Percentiles rank a stretch among this genome's conserved stretches.
Conservation (phyloP, 257 asterid species). For the Gynochthodes officinalis region DNA sequence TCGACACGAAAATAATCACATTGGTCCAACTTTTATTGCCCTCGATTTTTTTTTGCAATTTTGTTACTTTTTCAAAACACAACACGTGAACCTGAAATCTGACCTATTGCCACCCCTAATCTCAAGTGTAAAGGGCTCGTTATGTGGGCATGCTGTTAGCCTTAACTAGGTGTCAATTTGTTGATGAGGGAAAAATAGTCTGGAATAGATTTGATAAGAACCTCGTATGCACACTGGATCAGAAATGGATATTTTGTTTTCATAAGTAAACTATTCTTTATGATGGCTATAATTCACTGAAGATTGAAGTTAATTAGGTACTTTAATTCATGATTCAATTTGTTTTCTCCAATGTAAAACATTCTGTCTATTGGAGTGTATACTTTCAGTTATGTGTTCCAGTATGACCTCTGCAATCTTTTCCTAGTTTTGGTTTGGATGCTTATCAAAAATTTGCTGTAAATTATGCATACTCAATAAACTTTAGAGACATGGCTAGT, state of each 20-base stretch:
- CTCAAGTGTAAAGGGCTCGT: not conserved
- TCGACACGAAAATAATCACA: no score
- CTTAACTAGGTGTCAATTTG: not conserved
- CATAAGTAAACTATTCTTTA: not conserved
- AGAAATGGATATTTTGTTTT: not conserved
- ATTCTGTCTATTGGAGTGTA: not conserved
- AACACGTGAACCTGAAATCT: no score
- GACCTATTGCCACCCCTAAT: no score
- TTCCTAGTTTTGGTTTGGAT: not conserved
- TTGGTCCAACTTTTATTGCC: no score
- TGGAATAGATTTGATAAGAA: not conserved
- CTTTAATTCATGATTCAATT: not conserved
- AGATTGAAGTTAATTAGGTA: not conserved
- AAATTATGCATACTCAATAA: not conserved
- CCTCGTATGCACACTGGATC: not conserved
- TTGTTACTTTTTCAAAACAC: no score
- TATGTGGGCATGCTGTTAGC: not conserved
- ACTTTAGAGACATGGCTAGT: not conserved
- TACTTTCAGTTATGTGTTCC: not conserved
- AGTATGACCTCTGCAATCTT: constrained; percentile 2
- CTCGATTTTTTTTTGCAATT: no score
- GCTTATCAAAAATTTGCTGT: not conserved
- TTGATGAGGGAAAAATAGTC: not conserved
- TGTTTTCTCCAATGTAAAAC: not conserved
- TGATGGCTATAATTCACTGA: not conserved